Base-by-base conservation (phyloP, 345 rosid species). In the Carallia brachiata region DNA sequence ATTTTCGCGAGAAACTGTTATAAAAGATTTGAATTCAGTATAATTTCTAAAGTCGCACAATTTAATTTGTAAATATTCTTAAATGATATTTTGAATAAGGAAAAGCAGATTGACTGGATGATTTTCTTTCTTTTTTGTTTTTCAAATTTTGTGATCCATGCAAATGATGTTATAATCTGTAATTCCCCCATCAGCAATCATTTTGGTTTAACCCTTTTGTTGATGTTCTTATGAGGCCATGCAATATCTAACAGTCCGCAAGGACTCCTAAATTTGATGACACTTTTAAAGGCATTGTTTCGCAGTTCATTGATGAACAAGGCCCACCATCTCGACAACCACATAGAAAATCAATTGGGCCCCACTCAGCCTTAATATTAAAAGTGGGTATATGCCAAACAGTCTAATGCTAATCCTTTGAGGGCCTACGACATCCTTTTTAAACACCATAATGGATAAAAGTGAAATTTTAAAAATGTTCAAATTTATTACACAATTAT, bases 311-410 rank as follows among this genome's bases (percentile, higher is more conserved):
- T 23, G 2, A 57, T 57, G 37, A 37, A 28, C 2, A 28, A 27
- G 37, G 9, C 13, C n/a, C 52, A 37, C 37, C 39, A 28, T 57
- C 10, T 18, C 23, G n/a, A 2, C 15, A n/a, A 0, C 9, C 23
- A 30, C 52, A 30, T 5, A 17, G n/a, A 17, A 48, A 23, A 6
- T 27, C 37, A 6, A 6, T 65, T 31, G 30, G 30, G 12, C 69
- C 69, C 69, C 23, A 65, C 30, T 30, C 19, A 31, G 39, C 52
- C 7, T 52, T 31, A 32, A 7, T 52, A 13, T 28, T 17, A 10
- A 67, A 52, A 55, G 52, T 10, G 6, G 70, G 62, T 37, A 37
- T 37, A 23, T 36, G 37, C 40, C 40, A 30, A 67, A 56, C 53
- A 56, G 62, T 23, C 57, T 31, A 50, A 50, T 19, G 19, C 13